Conservation (phyloP, 1,284 basidiomycete species). For the Paramarasmius palmivorus region DNA sequence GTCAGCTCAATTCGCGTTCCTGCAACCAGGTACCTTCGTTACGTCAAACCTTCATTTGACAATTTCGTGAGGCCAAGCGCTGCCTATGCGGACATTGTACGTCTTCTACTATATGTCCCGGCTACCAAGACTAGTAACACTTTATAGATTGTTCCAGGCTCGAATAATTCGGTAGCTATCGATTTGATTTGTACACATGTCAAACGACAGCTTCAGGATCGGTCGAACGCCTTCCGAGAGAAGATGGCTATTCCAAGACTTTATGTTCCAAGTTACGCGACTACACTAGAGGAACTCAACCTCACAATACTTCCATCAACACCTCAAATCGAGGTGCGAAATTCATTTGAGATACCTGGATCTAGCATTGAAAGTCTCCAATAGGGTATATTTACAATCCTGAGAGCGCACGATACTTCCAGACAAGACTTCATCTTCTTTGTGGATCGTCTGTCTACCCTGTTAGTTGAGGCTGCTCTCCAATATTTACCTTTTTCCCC, state of each 20-base stretch:
- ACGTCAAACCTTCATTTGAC: conserved; percentile 93
- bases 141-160: conserved; percentile 85
- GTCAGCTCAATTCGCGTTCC: conserved; percentile 1
- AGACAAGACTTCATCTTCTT: conserved; percentile 91
- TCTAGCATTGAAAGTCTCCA: neutral
- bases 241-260: conserved; percentile 58
- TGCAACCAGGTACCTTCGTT: conserved; percentile 74
- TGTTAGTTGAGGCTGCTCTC: conserved; percentile 85
- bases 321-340: conserved; percentile 79
- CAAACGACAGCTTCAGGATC: conserved; percentile 78
- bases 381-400: conserved; percentile 86
- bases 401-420: conserved; percentile 71
- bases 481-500: conserved; percentile 74
- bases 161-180: conserved; percentile 87
- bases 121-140: neutral
- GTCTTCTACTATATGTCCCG: conserved; percentile 22
- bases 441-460: conserved; percentile 81
- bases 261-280: conserved; percentile 32
- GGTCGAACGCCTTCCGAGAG: conserved; percentile 73
- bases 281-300: conserved; percentile 42
- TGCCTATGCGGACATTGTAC: conserved; percentile 84
- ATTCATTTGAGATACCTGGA: conserved; percentile 17
- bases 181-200: conserved; percentile 94
- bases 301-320: conserved; percentile 79
- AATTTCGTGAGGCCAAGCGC: conserved; percentile 93